phyloP scores from a whole-genome alignment of 2,329 filamentous ascomycete genomes.

The Calonectria hawksworthii region DNA sequence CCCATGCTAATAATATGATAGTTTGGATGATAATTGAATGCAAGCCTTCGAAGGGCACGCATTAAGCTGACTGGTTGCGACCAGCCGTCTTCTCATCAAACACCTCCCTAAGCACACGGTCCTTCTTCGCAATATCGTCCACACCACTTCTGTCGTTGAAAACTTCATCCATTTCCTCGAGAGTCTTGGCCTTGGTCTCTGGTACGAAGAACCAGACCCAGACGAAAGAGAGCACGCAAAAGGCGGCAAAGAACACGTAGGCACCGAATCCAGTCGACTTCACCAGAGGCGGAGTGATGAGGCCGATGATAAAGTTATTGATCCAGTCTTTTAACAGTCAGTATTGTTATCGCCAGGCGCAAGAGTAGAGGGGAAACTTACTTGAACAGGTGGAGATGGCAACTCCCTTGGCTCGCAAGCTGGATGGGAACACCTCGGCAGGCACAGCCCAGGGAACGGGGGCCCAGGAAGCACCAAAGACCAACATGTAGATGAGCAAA shows the following conservation, averaged over 20 bases:
- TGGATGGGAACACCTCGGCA: constrained; percentile 73
- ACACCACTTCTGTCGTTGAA: constrained; percentile 38
- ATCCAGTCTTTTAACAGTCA: constrained; percentile 61
- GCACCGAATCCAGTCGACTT: constrained; percentile 61
- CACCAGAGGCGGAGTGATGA: constrained; percentile 64
- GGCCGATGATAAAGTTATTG: constrained; percentile 73
- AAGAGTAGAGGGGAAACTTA: constrained; percentile 17
- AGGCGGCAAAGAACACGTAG: constrained; percentile 71
- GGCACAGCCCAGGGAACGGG: constrained; percentile 64
- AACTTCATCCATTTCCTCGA: constrained; percentile 65
- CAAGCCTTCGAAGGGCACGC: background rate
- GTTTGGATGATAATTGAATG: background rate
- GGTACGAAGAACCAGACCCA: constrained; percentile 68
- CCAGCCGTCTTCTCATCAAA: constrained; percentile 15
- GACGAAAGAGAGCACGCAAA: constrained; percentile 65
- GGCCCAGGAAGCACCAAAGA: constrained; percentile 72
- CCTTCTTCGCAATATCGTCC: constrained; percentile 25
- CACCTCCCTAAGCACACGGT: constrained; percentile 18
- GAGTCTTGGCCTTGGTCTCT: constrained; percentile 66
- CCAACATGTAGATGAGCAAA: constrained; percentile 67
- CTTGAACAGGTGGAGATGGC: constrained; percentile 69
- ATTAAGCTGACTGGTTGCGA: background rate
- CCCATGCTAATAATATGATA: too few relatives aligned
- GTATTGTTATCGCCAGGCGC: rapidly evolving
- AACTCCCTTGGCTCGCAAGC: constrained; percentile 74